These are phyloP conservation scores for Boletus rufocinnamomeus DNA, from an alignment of 768 basidiomycete genomes.

Conservation along the genomic window DNA sequence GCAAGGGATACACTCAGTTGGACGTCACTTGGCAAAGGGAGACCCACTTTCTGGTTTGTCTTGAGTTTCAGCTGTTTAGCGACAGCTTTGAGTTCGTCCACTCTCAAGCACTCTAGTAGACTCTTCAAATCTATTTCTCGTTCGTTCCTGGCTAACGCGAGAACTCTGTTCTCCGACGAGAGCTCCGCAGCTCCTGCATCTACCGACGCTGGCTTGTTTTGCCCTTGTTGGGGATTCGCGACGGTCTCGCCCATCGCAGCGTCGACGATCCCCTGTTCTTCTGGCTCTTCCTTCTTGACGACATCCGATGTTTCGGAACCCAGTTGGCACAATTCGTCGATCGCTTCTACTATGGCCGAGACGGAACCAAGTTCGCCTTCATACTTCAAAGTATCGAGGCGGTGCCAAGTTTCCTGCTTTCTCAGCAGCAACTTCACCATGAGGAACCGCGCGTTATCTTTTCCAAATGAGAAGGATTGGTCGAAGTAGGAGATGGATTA, in stretches of 20 bases:
- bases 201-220: conserved; percentile 8
- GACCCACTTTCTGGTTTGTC: conserved; percentile 33
- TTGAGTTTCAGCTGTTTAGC: conserved; percentile 49
- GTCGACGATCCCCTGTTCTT: conserved; percentile 39
- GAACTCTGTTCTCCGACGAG: conserved; percentile 15
- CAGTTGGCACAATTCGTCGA: conserved; percentile 45
- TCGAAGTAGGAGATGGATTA: neutral
- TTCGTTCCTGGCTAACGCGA: conserved; percentile 44
- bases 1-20: conserved; percentile 3
- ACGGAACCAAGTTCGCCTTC: conserved; percentile 42
- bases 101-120: conserved; percentile 44
- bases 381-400: conserved; percentile 47
- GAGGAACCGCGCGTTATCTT: conserved; percentile 62
- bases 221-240: conserved; percentile 5
- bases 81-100: conserved; percentile 46
- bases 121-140: conserved; percentile 40
- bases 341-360: conserved; percentile 40
- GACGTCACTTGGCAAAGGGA: neutral
- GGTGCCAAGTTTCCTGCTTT: conserved; percentile 56
- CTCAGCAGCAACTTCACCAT: conserved; percentile 64
- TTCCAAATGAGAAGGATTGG: conserved; percentile 10
- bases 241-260: conserved; percentile 34
- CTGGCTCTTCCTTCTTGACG: conserved; percentile 18
- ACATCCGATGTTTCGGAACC: conserved; percentile 4
- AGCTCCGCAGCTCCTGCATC: neutral